phyloP scores from a whole-genome alignment of 306 rosid species.

The Gastrolobium bilobum region DNA sequence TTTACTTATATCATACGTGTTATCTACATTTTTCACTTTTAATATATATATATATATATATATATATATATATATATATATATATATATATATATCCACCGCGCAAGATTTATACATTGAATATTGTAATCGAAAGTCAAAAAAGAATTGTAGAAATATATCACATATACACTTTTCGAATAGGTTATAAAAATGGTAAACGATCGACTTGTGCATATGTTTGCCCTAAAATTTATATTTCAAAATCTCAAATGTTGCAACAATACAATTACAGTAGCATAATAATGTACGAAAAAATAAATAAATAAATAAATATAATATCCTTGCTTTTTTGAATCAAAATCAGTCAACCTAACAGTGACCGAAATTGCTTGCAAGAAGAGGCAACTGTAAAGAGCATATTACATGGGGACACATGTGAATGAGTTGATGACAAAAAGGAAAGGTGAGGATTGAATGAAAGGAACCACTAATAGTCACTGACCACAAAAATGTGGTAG shows the following conservation, averaged over 20 bases:
- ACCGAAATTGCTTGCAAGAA: background rate
- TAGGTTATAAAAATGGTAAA: background rate
- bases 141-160: background rate
- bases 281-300: background rate
- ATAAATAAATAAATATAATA: background rate
- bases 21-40: background rate
- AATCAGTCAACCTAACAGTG: background rate
- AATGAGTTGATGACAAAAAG: background rate
- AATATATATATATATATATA: slow-evolving; percentile 3
- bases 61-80: slow-evolving; percentile 1
- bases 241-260: background rate
- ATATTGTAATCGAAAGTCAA: background rate
- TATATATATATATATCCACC: background rate
- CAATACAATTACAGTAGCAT: background rate
- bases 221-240: background rate
- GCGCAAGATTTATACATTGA: background rate
- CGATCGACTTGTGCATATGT: background rate
- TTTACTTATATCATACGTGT: background rate
- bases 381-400: slow-evolving; percentile 7
- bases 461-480: background rate
- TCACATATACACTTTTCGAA: background rate
- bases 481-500: background rate
- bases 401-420: background rate
- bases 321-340: background rate
- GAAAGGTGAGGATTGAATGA: background rate